A percentile compares a stretch with the other conserved stretches of the same genome.
phyloP scores from a whole-genome alignment of 169 alveolate species.

The Plasmodium inui region DNA sequence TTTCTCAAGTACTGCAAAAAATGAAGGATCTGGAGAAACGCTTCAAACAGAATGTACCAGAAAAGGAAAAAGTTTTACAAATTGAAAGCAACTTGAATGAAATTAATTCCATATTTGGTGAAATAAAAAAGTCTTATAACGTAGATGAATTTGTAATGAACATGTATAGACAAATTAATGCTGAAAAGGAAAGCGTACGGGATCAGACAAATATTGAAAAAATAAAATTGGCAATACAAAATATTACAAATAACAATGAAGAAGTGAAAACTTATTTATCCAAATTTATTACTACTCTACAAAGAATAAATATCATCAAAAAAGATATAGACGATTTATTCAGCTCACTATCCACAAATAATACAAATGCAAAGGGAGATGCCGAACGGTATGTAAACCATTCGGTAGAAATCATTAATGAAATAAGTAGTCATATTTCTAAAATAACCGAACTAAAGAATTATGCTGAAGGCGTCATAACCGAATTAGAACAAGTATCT shows the following conservation, averaged over 20 bases:
- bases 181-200: not conserved
- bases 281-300: not conserved
- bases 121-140: not conserved
- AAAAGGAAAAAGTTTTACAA: not conserved
- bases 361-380: not conserved
- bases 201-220: not conserved
- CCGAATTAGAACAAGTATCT: not conserved
- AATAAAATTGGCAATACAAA: not conserved
- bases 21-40: not conserved
- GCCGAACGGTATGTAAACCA: not conserved
- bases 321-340: slow-evolving; percentile 4
- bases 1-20: not conserved
- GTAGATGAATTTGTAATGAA: not conserved
- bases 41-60: not conserved
- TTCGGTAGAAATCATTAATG: not conserved
- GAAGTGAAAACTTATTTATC: not conserved
- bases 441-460: not conserved
- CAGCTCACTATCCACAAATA: not conserved
- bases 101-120: not conserved
- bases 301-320: not conserved
- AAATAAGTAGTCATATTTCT: not conserved
- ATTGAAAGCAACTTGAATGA: not conserved
- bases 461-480: not conserved
- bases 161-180: not conserved
- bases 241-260: not conserved